Conservation (phyloP, 169 alveolate genomes). For the Eimeria acervulina region DNA sequence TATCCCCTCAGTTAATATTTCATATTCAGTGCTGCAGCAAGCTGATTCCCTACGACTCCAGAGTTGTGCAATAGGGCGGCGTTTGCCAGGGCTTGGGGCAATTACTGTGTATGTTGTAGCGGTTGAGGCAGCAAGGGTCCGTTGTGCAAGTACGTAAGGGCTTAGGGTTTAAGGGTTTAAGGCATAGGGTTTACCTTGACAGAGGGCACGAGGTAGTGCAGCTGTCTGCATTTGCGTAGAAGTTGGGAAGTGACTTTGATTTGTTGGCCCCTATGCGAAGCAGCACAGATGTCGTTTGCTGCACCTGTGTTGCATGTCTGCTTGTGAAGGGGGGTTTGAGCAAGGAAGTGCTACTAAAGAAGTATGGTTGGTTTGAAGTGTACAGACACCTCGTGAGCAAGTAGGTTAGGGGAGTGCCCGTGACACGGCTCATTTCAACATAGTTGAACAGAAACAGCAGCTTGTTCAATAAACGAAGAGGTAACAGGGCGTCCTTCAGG, state of each 20-base stretch:
- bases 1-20: too few relatives aligned
- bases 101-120: too few relatives aligned
- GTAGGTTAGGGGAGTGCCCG: conserved; percentile 98
- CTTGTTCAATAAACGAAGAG: conserved; percentile 97
- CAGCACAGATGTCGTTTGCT: neutral
- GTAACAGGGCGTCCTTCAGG: conserved; percentile 98
- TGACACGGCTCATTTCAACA: conserved; percentile 99
- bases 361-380: neutral
- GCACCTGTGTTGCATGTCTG: neutral
- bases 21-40: too few relatives aligned
- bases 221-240: conserved; percentile 55
- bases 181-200: conserved; percentile 74
- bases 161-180: too few relatives aligned
- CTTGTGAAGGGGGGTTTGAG: neutral
- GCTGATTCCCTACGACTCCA: too few relatives aligned
- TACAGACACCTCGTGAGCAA: conserved; percentile 86
- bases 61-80: too few relatives aligned
- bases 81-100: too few relatives aligned
- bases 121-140: too few relatives aligned
- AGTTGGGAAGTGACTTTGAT: conserved; percentile 98
- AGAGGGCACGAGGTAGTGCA: conserved; percentile 64
- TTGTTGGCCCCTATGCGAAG: conserved; percentile 97
- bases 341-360: neutral
- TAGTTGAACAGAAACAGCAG: conserved; percentile 97
- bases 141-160: too few relatives aligned